Conservation (phyloP, 768 basidiomycete species). For the Gymnopilus junonius region DNA sequence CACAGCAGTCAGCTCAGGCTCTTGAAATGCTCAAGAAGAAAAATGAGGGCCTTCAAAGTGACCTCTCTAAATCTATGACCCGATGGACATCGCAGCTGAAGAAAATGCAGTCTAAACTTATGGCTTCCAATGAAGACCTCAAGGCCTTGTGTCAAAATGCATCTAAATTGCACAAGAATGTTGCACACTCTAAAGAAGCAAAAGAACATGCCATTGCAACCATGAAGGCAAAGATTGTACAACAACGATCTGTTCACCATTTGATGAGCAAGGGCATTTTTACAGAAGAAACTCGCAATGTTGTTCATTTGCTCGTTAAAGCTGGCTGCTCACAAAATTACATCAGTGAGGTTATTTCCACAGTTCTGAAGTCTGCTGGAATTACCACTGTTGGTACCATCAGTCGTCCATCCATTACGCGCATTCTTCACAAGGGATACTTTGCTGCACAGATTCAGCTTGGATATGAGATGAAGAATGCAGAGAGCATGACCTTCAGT, state of each 20-base stretch:
- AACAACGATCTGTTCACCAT: neutral
- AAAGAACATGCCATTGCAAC: no score
- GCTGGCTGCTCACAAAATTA: neutral
- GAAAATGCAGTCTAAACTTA: neutral
- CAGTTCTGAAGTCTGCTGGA: no score
- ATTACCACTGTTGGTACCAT: no score
- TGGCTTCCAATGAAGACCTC: neutral
- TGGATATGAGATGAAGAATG: constrained; percentile 22
- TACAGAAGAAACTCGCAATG: neutral
- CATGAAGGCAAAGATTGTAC: no score
- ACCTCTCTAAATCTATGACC: neutral
- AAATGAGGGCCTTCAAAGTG: neutral
- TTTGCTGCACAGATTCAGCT: constrained; percentile 28
- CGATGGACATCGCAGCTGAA: neutral
- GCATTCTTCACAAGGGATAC: constrained; percentile 22
- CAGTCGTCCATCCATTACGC: constrained; percentile 12
- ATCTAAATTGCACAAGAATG: no score
- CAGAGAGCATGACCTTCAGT: constrained; percentile 22
- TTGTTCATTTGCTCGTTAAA: neutral
- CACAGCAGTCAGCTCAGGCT: neutral
- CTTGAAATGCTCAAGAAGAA: neutral
- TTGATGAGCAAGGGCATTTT: neutral
- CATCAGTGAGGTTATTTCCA: neutral
- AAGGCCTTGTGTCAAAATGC: neutral
- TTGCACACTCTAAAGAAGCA: no score